Base-by-base conservation (phyloP, 257 asterid species). In the Nicotiana sylvestris region DNA sequence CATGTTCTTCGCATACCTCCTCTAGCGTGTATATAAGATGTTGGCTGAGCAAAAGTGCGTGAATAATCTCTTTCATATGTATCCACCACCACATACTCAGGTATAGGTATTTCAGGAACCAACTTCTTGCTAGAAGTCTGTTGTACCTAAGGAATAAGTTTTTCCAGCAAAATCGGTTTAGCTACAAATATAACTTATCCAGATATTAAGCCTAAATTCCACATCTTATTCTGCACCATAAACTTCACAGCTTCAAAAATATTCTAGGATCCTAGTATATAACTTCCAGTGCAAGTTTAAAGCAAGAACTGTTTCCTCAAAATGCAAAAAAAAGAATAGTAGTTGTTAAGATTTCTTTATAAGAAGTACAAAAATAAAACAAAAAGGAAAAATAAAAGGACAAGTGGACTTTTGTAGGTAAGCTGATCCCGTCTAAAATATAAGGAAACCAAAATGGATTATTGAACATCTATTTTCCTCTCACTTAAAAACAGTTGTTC, bases 21-120 rank as follows among this genome's bases (percentile, higher is more conserved):
- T 86, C 99, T 92, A 65, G 98, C 98, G 64, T 95, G 98, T 86
- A 94, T 88, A 83, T 96, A 96, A 0, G 99, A 93, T 70, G 97
- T 89, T n/a, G 98, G 95, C 84, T 96, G 99, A 69, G 76, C 82
- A 87, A 94, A 96, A 67, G 98, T 94, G 76, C 95, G 94, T 2
- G 98, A 91, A 87, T 96, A 96, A 85, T 96, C 99, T 88, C 98
- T 93, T 86, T 93, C 98, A 85, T 94, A 96, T 43, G 99, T 96
- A 85, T 93, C 99, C 79, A 94, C 99, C 76, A 93, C 88, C 87
- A 93, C 92, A 70, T 88, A 96, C 89, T 96, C 94, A 11, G 99
- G 99, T 78, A 93, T 96, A 49, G 99, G 99, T 86, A 96, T 96
- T 90, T 96, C 99, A 83, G 99, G 84, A 85, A 91, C 90, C 80